Evolutionary conservation across 2,329 filamentous ascomycete genomes (phyloP), one percentile per base, ranked within the genome.

Genomic region (Colletotrichum tabaci): DNA sequence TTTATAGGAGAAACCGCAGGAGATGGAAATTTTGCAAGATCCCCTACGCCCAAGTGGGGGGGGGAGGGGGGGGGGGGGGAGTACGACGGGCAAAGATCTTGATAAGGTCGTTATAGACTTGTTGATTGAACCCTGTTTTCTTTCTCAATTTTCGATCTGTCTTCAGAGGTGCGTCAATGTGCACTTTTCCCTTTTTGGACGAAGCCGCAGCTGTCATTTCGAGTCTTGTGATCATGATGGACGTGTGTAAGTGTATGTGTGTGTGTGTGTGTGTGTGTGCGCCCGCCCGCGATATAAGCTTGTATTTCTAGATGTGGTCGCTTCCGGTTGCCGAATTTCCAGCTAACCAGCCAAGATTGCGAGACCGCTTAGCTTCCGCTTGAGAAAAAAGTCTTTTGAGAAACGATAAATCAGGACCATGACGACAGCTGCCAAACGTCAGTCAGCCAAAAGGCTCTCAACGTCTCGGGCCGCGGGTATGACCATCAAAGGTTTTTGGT

Each of bases 11-110:
- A 9, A 12, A 15, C 16, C 15, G 16, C n/a, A 21, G 56, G 35
- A n/a, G 42, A 61, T 40, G 64, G 67, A 23, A 61, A 8, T 35
- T 23, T 71, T 44, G 15, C 64, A 23, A 50, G 15, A 47, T 42
- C 47, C 40, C 49, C 12, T n/a, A 30, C 23, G 26, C 57, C 64
- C 57, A 67, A 13, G 47, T 53, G 56, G 68, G 47, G 64, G 64
- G 50, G 64, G 30, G n/a, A n/a, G n/a, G n/a, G 56, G 68, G 47
- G 64, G 56, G 68, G 47, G 64, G 64, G 50, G 64, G 30, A 12
- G 56, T 58, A 62, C 8, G 13, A 42, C 16, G 35, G 13, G 47
- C 21, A 47, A 46, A 4, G 53, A n/a, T 13, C 35, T 2, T 15
- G 3, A 21, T 15, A n/a, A 21, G 7, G n/a, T 23, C 3, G 26